These are phyloP conservation scores for Raphanus sativus DNA, from an alignment of 345 rosid genomes.

Conservation along the genomic window DNA sequence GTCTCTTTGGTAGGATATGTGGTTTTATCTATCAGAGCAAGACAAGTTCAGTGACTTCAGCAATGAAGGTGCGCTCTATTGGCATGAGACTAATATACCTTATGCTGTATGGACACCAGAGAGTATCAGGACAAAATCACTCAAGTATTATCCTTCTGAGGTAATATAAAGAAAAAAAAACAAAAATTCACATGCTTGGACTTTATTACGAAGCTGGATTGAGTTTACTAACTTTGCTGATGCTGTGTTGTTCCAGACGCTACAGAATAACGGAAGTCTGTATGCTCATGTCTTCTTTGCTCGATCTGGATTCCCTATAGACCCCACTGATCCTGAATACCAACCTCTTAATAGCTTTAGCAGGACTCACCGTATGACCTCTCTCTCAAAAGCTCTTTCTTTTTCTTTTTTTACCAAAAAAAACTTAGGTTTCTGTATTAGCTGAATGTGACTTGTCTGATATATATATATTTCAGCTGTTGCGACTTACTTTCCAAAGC, in stretches of 20 bases:
- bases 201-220: too few species aligned
- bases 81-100: slow-evolving; percentile 93
- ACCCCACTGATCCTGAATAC: slow-evolving; percentile 90
- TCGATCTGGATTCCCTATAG: slow-evolving; percentile 84
- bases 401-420: background rate
- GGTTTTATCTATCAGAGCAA: slow-evolving; percentile 79
- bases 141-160: slow-evolving; percentile 73
- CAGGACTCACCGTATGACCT: slow-evolving; percentile 59
- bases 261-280: slow-evolving; percentile 84
- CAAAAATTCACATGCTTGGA: too few species aligned
- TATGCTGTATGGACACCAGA: slow-evolving; percentile 84
- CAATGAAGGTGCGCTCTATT: slow-evolving; percentile 69
- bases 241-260: slow-evolving; percentile 47
- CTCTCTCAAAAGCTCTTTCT: background rate
- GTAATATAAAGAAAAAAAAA: slow-evolving; percentile 31
- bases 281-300: slow-evolving; percentile 89
- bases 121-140: slow-evolving; percentile 65
- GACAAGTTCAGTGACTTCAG: slow-evolving; percentile 70
- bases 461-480: slow-evolving; percentile 75
- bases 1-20: slow-evolving; percentile 76
- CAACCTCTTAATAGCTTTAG: slow-evolving; percentile 71
- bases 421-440: background rate
- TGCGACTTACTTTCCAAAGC: slow-evolving; percentile 75
- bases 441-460: slow-evolving; percentile 18
- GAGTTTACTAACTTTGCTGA: too few species aligned